Percentiles rank a stretch among this genome's conserved stretches.
Evolutionary conservation across 805 yeast genomes (phyloP).

Genomic region (Torulaspora delbrueckii): DNA sequence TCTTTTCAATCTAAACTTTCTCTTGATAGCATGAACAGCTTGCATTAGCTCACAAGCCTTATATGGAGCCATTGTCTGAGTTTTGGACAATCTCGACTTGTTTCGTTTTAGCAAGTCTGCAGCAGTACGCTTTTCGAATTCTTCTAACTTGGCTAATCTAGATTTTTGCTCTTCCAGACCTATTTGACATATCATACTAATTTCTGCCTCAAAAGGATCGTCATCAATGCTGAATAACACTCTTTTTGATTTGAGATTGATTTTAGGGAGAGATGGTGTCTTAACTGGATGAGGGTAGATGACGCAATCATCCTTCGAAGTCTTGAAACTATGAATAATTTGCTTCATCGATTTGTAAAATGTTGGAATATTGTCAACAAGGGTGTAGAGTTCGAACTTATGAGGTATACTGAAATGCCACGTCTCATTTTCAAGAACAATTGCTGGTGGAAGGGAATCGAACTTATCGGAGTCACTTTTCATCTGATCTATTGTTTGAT

Average conservation of each 20-base stretch:
- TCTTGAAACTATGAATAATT: slow-evolving; percentile 45
- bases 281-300: slow-evolving; percentile 38
- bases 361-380: slow-evolving; percentile 75
- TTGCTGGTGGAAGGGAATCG: slow-evolving; percentile 33
- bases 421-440: slow-evolving; percentile 37
- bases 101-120: slow-evolving; percentile 9
- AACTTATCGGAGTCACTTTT: slow-evolving; percentile 10
- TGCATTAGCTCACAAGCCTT: slow-evolving; percentile 9
- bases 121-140: slow-evolving; percentile 36
- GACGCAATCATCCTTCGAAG: slow-evolving; percentile 37
- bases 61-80: slow-evolving; percentile 1
- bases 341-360: slow-evolving; percentile 63
- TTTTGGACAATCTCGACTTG: slow-evolving; percentile 1
- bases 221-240: slow-evolving; percentile 70
- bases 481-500: slow-evolving; percentile 30
- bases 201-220: slow-evolving; percentile 81
- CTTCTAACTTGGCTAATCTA: slow-evolving; percentile 47
- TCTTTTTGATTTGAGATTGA: slow-evolving; percentile 51
- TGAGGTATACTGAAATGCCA: slow-evolving; percentile 62
- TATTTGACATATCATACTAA: slow-evolving; percentile 58
- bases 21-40: slow-evolving; percentile 4
- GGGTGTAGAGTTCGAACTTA: slow-evolving; percentile 65
- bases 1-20: slow-evolving; percentile 8
- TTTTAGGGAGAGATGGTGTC: slow-evolving; percentile 50
- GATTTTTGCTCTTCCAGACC: slow-evolving; percentile 63